Evolutionary conservation across 164 flowering plant genomes (phyloP), one percentile per base, ranked within the genome.

Genomic region (Vitis amurensis): DNA sequence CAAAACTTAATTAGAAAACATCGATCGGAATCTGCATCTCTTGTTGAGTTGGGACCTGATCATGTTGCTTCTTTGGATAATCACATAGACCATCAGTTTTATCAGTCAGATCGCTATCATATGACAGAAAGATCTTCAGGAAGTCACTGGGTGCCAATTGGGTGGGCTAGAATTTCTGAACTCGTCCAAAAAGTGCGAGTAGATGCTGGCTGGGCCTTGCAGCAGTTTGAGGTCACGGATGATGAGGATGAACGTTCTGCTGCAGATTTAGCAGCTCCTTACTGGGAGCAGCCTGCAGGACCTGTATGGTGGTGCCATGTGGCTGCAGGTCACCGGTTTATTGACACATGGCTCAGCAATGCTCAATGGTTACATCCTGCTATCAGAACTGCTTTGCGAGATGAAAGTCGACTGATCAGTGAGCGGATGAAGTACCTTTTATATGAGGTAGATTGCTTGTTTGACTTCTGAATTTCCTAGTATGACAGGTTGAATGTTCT

Each of bases 231-330:
- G 10, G 69, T 81, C 37, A 60, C 76, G 50, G 86, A 87, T 67
- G 86, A 85, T 62, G 94, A 88, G 30, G 89, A 81, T 59, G 89
- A 81, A 31, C 75, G 85, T 49, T 86, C 93, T 44, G 94, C 93
- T 76, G 96, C 98, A 55, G 97, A 93, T 76, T 60, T 95, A 66
- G 99, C 90, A 37, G 88, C 91, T 64, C 99, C 99, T 3, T 95
- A 89, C 71, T 91, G 98, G 99, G 92, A 90, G 76, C 82, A 84
- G 16, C 88, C 96, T 29, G 94, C 85, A 57, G 99, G 99, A 59
- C 99, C 98, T 6, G 78, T 83, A 58, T 93, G 98, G 99, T 95
- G 98, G 99, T 95, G 99, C 74, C 99, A 95, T 82, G 83, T 95
- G 9, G 74, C 76, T 71, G 92, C 97, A 68, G 82, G 81, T 72